Evolutionary conservation across 257 asterid genomes (phyloP).

Genomic region (Hygrophila difformis): DNA sequence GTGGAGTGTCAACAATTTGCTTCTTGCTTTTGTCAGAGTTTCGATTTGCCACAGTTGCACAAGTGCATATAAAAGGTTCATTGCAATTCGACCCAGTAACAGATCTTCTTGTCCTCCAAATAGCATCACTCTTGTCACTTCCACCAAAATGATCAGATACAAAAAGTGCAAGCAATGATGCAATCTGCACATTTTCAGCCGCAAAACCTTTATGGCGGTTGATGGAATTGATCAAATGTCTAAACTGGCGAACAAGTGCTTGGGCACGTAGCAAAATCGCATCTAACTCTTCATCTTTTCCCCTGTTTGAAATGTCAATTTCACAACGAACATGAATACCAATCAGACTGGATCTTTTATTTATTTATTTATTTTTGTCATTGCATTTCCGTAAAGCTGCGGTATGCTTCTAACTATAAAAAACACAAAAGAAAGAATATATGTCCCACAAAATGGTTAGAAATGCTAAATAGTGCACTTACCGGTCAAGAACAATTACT

Average conservation of each 20-base stretch:
- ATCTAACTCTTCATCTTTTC: slow-evolving; percentile 76
- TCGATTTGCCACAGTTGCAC: slow-evolving; percentile 46
- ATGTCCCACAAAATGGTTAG: background rate
- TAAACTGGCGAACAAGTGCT: slow-evolving; percentile 46
- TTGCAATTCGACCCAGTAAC: slow-evolving; percentile 60
- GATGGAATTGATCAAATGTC: slow-evolving; percentile 39
- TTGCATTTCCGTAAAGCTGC: too few relatives aligned
- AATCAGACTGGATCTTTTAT: background rate
- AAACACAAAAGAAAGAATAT: too few relatives aligned
- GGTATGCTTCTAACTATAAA: too few relatives aligned
- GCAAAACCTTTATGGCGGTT: slow-evolving; percentile 27
- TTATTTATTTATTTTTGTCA: too few relatives aligned
- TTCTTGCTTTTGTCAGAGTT: slow-evolving; percentile 20
- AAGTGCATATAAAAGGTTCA: slow-evolving; percentile 88
- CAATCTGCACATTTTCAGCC: slow-evolving; percentile 49
- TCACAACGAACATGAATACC: background rate
- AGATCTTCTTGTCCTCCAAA: slow-evolving; percentile 64
- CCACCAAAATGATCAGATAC: slow-evolving; percentile 98
- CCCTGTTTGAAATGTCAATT: slow-evolving; percentile 41
- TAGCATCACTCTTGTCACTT: slow-evolving; percentile 58
- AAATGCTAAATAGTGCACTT: slow-evolving; percentile 16
- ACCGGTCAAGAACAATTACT: slow-evolving; percentile 87
- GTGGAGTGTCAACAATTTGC: slow-evolving; percentile 29
- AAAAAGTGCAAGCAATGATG: slow-evolving; percentile 83
- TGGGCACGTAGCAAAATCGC: slow-evolving; percentile 60